Percentiles rank a stretch among this genome's conserved stretches.
Conservation (phyloP, 306 rosid genomes). For the Abrus pulchellus region DNA sequence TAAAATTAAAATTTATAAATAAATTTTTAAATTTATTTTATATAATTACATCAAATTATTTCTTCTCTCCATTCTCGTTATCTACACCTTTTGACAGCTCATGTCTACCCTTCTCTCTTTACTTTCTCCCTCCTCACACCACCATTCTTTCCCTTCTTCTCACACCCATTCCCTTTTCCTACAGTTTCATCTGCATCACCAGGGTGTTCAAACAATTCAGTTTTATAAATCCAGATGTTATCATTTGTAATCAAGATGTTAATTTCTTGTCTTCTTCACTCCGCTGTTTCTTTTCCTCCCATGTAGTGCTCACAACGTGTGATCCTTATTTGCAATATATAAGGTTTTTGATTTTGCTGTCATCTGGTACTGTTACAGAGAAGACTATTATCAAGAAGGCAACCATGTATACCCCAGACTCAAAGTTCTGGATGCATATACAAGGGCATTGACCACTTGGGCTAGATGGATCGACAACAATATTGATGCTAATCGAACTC, state of each 20-base stretch:
- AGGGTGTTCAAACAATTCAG: too few relatives aligned
- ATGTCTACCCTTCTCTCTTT: too few relatives aligned
- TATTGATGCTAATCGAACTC: slow-evolving; percentile 71
- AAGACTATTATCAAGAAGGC: slow-evolving; percentile 97
- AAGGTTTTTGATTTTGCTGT: slow-evolving; percentile 29
- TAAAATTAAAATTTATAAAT: too few relatives aligned
- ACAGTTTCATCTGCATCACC: too few relatives aligned
- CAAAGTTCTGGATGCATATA: slow-evolving; percentile 81
- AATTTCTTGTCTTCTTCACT: slow-evolving; percentile 10
- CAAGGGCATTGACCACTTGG: slow-evolving; percentile 91
- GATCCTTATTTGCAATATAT: slow-evolving; percentile 8
- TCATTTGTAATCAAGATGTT: slow-evolving; percentile 7
- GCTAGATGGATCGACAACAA: slow-evolving; percentile 78
- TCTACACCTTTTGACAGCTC: too few relatives aligned
- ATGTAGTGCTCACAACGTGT: not conserved
- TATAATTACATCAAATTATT: too few relatives aligned
- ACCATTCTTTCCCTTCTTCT: too few relatives aligned
- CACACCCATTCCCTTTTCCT: too few relatives aligned
- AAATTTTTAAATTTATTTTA: too few relatives aligned
- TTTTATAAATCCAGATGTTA: too few relatives aligned
- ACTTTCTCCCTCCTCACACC: too few relatives aligned
- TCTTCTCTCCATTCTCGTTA: too few relatives aligned
- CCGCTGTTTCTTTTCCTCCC: not conserved
- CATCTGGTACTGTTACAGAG: slow-evolving; percentile 61
- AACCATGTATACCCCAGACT: slow-evolving; percentile 76